Conservation (phyloP, 192 early-diverging fungal species). For the Obelidium mucronatum region DNA sequence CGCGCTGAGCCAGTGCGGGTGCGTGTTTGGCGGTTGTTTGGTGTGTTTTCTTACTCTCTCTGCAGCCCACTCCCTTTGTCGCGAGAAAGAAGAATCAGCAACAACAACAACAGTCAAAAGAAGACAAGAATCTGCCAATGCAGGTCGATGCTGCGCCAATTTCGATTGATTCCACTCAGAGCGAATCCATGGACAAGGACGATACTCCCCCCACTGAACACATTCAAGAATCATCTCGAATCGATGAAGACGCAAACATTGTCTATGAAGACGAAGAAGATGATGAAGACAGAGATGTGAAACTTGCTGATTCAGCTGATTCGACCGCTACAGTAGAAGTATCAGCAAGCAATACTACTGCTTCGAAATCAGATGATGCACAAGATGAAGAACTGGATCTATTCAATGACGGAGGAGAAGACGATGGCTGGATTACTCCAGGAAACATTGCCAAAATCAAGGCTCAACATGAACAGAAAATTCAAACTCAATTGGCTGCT, state of each 20-base stretch:
- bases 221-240: too few species aligned
- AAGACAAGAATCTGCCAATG: too few species aligned
- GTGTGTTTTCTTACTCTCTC: not conserved
- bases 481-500: conserved; percentile 18
- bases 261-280: conserved; percentile 19
- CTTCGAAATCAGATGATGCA: not conserved
- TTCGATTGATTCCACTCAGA: too few species aligned
- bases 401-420: conserved; percentile 17
- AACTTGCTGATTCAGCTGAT: too few species aligned
- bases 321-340: not conserved
- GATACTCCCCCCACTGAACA: too few species aligned
- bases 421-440: conserved; percentile 93
- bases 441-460: conserved; percentile 80
- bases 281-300: conserved; percentile 3
- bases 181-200: too few species aligned
- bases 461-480: conserved; percentile 36
- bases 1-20: conserved; percentile 69
- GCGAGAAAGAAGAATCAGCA: conserved; percentile 18
- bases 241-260: conserved; percentile 15
- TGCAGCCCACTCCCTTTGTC: not conserved
- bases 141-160: too few species aligned
- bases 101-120: not conserved
- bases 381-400: conserved; percentile 1
- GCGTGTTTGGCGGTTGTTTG: not conserved
- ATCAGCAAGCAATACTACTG: too few species aligned